Evolutionary conservation across 176 grass and related monocot species (phyloP), one percentile per base, ranked within the genome.

Genomic region (Panicum miliaceum): DNA sequence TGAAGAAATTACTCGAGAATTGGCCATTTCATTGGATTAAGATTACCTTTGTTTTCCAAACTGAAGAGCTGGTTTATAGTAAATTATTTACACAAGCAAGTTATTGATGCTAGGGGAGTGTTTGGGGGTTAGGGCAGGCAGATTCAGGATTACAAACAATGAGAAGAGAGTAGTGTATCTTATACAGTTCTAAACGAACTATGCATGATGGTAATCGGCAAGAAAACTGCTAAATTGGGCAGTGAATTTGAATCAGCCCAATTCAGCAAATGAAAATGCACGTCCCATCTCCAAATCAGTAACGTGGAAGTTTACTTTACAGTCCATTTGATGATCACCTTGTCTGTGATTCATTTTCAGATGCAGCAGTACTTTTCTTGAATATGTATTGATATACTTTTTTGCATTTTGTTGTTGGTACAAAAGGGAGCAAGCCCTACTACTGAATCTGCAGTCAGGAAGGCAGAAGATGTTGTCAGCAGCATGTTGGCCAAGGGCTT

Each of bases 401-500:
- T 71, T 23, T 85, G 36, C 75, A 61, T 70, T 25, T 54, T 42
- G 26, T 37, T n/a, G 38, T 35, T 71, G 75, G 50, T 84, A 25
- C 38, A 51, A 81, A 87, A 93, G 92, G 82, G 76, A 68, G 85
- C 68, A 48, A 77, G 26, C 12, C 35, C 75, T 0, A 80, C 85
- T 77, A 64, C 85, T 57, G 75, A 91, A 85, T 93, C 83, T 53
- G 89, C 89, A 77, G 93, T 96, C 22, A 87, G 73, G 77, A 99
- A 99, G 83, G 91, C 96, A 41, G 96, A 99, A 86, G 93, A 99
- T 89, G 91, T 99, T 63, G 91, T 96, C 45, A 99, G 96, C 85
- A 92, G 89, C 83, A 99, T 99, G 96, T 65, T 99, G 85, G 96
- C 96, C 61, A 99, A 94, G 71, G 96, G 96, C 45, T 99, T 92